Percentiles rank a stretch among this genome's conserved stretches.
These are phyloP conservation scores for Novymonas esmeraldas DNA, from an alignment of 208 protist species.

Conservation along the genomic window DNA sequence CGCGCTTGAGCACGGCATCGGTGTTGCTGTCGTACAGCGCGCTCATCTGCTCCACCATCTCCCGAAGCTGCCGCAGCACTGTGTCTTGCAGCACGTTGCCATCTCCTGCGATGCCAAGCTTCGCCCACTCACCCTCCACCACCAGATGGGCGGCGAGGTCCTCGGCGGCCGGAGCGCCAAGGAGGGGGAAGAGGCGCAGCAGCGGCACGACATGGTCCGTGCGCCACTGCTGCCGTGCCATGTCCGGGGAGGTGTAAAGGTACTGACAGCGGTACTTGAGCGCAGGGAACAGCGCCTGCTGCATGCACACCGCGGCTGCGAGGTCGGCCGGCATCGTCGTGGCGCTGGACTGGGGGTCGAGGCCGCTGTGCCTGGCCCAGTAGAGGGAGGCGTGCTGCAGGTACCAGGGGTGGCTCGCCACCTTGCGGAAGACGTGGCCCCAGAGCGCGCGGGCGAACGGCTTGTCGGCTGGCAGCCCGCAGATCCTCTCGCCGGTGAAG, in stretches of 20 bases:
- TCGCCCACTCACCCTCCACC: conserved; percentile 79
- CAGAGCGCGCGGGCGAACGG: conserved; percentile 74
- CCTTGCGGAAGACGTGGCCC: conserved; percentile 85
- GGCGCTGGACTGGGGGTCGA: conserved; percentile 45
- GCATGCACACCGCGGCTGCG: conserved; percentile 64
- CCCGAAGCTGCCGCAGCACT: conserved; percentile 48
- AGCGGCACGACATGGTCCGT: conserved; percentile 81
- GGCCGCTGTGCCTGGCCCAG: conserved; percentile 77
- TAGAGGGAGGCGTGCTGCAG: conserved; percentile 76
- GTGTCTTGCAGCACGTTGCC: conserved; percentile 68
- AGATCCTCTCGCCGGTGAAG: conserved; percentile 79
- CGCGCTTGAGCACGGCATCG: conserved; percentile 63
- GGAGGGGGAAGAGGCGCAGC: conserved; percentile 74
- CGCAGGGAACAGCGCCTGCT: conserved; percentile 83
- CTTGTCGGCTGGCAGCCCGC: conserved; percentile 33
- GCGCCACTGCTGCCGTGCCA: conserved; percentile 83
- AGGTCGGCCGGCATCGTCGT: conserved; percentile 73
- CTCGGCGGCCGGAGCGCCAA: conserved; percentile 72
- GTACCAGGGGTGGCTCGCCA: conserved; percentile 77
- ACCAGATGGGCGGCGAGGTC: conserved; percentile 80
- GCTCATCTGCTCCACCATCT: conserved; percentile 66
- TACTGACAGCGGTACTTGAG: conserved; percentile 81
- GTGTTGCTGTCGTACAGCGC: conserved; percentile 65
- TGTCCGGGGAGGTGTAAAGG: conserved; percentile 81
- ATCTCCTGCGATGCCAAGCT: conserved; percentile 51